Base-by-base conservation (phyloP, 352 stramenopile genomes). In the Globisporangium nodosum region DNA sequence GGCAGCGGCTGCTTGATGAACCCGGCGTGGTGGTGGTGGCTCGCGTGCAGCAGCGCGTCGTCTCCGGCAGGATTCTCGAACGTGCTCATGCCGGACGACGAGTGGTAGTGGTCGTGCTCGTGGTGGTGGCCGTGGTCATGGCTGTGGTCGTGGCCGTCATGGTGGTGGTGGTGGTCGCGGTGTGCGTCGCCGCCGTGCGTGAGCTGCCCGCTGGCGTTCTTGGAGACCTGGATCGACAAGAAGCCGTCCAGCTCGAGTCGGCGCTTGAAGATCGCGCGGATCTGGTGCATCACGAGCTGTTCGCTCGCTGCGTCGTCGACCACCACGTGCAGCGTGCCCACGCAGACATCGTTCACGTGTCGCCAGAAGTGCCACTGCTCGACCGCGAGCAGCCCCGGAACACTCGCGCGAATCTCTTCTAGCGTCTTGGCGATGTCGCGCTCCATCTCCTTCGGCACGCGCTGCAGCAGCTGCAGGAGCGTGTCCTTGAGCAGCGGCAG, bases 291-390 rank as follows among this genome's bases (percentile, higher is more conserved):
- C 54, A 90, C 74, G 35, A 61, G 57, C 58, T 92, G 80, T 31
- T 88, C 76, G 35, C 74, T 72, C 15, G 73, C 76, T 0, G 67
- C 64, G 6, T 62, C 53, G 2, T 74, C 64, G 45, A 89, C 78
- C 4, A 83, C 63, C 21, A 92, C 61, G 52, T 88, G 74, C 31
- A 92, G 57, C 31, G 76, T 81, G 5, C 70, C 82, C 15, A 92
- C 73, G 27, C 69, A 75, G 2, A 81, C 65, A 21, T 85, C 73
- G 49, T 81, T 85, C 27, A 80, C 67, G 51, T 92, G 80, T 45
- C 79, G 80, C 82, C 82, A 92, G 42, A 87, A 72, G 67, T 92
- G 79, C 82, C 82, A 92, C 50, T 79, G 73, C 55, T 71, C 66
- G 39, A 92, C 59, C 15, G 59, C 55, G 33, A 81, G 45, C 0